phyloP scores from a whole-genome alignment of 768 basidiomycete genomes.

The Artomyces pyxidatus region DNA sequence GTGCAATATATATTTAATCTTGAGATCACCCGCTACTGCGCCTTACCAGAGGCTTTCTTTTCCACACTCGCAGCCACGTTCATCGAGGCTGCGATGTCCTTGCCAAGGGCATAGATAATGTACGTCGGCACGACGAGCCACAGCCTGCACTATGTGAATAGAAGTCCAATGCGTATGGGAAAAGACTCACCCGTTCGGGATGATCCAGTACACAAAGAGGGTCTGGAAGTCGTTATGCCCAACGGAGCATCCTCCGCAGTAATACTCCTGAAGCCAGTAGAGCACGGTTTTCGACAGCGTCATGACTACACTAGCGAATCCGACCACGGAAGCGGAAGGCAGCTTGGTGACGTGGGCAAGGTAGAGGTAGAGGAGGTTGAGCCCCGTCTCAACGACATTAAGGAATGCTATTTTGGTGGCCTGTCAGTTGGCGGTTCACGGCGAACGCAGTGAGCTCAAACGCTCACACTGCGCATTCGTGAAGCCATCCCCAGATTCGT shows the following conservation, averaged over 20 bases:
- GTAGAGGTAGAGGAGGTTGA: slow-evolving; percentile 73
- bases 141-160: slow-evolving; percentile 32
- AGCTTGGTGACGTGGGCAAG: slow-evolving; percentile 54
- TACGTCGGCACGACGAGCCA: slow-evolving; percentile 70
- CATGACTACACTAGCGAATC: slow-evolving; percentile 66
- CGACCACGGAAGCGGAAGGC: slow-evolving; percentile 64
- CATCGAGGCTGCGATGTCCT: slow-evolving; percentile 48
- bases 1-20: no score
- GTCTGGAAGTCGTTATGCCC: slow-evolving; percentile 60
- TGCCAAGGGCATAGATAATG: slow-evolving; percentile 51
- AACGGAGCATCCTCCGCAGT: slow-evolving; percentile 59
- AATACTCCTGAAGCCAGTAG: slow-evolving; percentile 79
- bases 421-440: not conserved
- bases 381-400: slow-evolving; percentile 70
- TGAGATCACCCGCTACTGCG: slow-evolving; percentile 17
- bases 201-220: slow-evolving; percentile 54
- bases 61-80: slow-evolving; percentile 18
- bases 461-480: slow-evolving; percentile 77
- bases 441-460: not conserved
- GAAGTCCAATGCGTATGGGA: not conserved
- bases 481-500: slow-evolving; percentile 67
- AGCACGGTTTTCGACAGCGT: slow-evolving; percentile 80
- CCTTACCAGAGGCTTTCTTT: slow-evolving; percentile 28
- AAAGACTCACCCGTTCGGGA: slow-evolving; percentile 67
- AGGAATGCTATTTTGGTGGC: slow-evolving; percentile 55